Base-by-base conservation (phyloP, 169 alveolate species). In the Amoebophrya sp. region DNA sequence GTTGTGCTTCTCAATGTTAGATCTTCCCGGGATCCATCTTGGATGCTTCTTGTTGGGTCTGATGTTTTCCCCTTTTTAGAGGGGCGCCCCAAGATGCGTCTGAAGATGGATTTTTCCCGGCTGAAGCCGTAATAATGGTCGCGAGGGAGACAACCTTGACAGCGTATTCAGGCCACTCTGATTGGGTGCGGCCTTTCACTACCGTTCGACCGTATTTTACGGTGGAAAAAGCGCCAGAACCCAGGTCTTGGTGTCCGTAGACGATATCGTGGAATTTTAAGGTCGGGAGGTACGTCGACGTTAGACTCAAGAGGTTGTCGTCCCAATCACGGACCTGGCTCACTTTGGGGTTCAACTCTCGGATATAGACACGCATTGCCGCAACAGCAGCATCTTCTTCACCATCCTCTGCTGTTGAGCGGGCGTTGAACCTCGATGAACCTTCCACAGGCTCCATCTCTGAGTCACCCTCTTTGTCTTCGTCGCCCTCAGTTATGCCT, bases 211-310 rank as follows among this genome's bases (percentile, higher is more conserved):
- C 83, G 33, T 65, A 65, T 36, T 26, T 6, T 1, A 65, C 83
- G 33, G n/a, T 36, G 83, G 83, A 65, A 65, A 65, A 65, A 6
- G 83, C 83, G 83, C 83, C 83, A 36, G 39, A 36, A 36, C 83
- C 83, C 36, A 65, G 83, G 83, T 65, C 83, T 26, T 65, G 83
- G 83, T 26, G 18, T 65, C 83, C 83, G 83, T 65, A 65, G 1
- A 65, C 83, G 83, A 65, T 36, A 26, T 65, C 83, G 83, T 65
- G 83, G 83, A 65, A 65, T 36, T 65, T 65, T 36, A 65, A 36
- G 26, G 12, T 0, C 33, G 83, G 83, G 39, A 65, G 83, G 39
- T 36, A 65, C 33, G 83, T 65, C 33, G 83, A 18, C 33, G 83
- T 65, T 6, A 65, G 83, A 1, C 38, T 26, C 33, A 65, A 36